A percentile compares a stretch with the other conserved stretches of the same genome.
Conservation (phyloP, 768 basidiomycete genomes). For the Boletus vinaceobasis region DNA sequence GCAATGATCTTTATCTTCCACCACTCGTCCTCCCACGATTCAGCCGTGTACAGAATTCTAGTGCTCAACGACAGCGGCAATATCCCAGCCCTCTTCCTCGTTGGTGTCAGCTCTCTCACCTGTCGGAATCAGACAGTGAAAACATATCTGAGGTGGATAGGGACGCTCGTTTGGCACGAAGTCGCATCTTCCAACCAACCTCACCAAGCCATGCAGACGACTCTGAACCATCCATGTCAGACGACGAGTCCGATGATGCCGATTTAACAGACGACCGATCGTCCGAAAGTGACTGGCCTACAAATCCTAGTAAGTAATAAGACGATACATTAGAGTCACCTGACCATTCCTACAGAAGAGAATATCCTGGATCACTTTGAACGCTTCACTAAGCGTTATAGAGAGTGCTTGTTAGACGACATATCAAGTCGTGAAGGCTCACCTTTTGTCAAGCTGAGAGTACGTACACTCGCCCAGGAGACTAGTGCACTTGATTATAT, state of each 20-base stretch:
- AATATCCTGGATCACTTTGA: slow-evolving; percentile 44
- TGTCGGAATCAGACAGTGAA: slow-evolving; percentile 66
- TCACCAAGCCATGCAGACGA: slow-evolving; percentile 28
- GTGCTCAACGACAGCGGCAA: slow-evolving; percentile 6
- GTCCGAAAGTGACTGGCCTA: slow-evolving; percentile 39
- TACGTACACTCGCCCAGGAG: slow-evolving; percentile 22
- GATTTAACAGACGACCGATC: slow-evolving; percentile 55
- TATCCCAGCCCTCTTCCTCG: slow-evolving; percentile 7
- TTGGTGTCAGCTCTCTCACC: slow-evolving; percentile 24
- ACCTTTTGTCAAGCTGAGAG: slow-evolving; percentile 46
- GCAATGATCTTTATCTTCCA: slow-evolving; percentile 51
- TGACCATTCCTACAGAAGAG: slow-evolving; percentile 21
- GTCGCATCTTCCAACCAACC: slow-evolving; percentile 45
- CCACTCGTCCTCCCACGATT: slow-evolving; percentile 34
- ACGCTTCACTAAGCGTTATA: slow-evolving; percentile 47
- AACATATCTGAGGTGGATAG: slow-evolving; percentile 62
- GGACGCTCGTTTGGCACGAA: slow-evolving; percentile 71
- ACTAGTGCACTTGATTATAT: neutral
- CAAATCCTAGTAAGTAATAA: slow-evolving; percentile 32
- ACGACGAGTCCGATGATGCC: slow-evolving; percentile 78
- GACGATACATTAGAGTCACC: neutral
- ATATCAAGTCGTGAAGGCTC: slow-evolving; percentile 46
- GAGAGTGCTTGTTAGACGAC: slow-evolving; percentile 28
- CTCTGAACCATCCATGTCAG: slow-evolving; percentile 52
- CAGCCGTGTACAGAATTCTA: neutral